Conservation (phyloP, 2,329 filamentous ascomycete species). For the Cercospora berteroae region DNA sequence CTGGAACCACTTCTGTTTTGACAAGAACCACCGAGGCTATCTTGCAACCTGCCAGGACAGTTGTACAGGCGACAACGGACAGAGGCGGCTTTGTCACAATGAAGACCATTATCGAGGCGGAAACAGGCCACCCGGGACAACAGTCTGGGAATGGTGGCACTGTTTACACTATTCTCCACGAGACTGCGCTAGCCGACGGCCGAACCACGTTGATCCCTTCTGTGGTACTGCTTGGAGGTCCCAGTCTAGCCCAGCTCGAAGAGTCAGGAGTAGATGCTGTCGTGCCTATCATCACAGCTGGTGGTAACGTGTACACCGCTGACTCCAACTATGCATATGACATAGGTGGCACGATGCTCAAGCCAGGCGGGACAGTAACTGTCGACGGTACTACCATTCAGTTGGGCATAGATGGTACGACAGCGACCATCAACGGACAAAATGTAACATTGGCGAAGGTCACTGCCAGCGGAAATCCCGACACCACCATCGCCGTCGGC, state of each 20-base stretch:
- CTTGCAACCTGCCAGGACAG: neutral
- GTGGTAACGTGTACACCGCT: neutral
- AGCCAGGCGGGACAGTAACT: neutral
- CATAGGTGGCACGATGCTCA: neutral
- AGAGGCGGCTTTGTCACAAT: slow-evolving; percentile 2
- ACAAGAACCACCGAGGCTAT: slow-evolving; percentile 6
- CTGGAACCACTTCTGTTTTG: neutral
- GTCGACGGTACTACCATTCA: neutral
- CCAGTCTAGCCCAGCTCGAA: neutral
- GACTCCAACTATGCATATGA: neutral
- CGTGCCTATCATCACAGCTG: neutral
- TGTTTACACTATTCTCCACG: neutral
- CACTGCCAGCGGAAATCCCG: neutral
- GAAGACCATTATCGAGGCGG: neutral
- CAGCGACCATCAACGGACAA: neutral
- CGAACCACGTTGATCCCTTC: neutral
- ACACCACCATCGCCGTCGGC: neutral
- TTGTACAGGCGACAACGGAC: neutral
- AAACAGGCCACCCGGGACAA: neutral
- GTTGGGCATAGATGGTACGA: neutral
- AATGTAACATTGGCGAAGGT: neutral
- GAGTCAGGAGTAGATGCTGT: neutral
- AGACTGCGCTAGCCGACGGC: slow-evolving; percentile 1
- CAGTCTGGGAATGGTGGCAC: neutral
- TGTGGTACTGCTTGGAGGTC: neutral